phyloP scores from a whole-genome alignment of 2,329 filamentous ascomycete species.

The Xylaria sp. region DNA sequence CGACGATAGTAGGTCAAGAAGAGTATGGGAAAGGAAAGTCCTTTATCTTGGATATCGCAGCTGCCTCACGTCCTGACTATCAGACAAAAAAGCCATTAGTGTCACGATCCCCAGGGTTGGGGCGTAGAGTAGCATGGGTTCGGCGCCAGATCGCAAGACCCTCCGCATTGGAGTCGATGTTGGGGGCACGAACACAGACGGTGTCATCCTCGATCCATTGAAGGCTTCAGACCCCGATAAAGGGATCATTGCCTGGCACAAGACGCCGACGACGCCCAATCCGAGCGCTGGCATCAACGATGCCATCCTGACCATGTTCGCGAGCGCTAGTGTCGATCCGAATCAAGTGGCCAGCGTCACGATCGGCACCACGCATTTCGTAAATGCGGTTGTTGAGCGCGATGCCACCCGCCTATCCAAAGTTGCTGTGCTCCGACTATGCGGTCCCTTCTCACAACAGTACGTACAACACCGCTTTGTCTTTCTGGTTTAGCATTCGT shows the following conservation, averaged over 20 bases:
- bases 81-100: not conserved
- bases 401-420: conserved; percentile 60
- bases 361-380: conserved; percentile 68
- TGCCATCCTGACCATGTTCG: conserved; percentile 58
- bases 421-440: conserved; percentile 66
- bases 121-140: conserved; percentile 29
- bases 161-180: conserved; percentile 50
- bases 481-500: not conserved
- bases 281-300: conserved; percentile 60
- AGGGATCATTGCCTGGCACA: conserved; percentile 62
- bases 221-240: conserved; percentile 51
- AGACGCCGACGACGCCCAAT: conserved; percentile 61
- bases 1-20: not conserved
- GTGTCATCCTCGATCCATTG: conserved; percentile 60
- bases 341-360: conserved; percentile 60
- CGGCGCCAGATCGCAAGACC: conserved; percentile 30
- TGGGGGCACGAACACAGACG: conserved; percentile 64
- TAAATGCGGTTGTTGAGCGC: conserved; percentile 68
- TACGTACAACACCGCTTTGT: not conserved
- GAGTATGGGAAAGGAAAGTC: not conserved
- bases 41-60: conserved; percentile 6
- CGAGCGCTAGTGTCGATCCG: conserved; percentile 43
- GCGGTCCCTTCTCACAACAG: conserved; percentile 64
- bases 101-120: not conserved
- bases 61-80: not conserved